Conservation (phyloP, 352 stramenopile genomes). For the Globisporangium solare region DNA sequence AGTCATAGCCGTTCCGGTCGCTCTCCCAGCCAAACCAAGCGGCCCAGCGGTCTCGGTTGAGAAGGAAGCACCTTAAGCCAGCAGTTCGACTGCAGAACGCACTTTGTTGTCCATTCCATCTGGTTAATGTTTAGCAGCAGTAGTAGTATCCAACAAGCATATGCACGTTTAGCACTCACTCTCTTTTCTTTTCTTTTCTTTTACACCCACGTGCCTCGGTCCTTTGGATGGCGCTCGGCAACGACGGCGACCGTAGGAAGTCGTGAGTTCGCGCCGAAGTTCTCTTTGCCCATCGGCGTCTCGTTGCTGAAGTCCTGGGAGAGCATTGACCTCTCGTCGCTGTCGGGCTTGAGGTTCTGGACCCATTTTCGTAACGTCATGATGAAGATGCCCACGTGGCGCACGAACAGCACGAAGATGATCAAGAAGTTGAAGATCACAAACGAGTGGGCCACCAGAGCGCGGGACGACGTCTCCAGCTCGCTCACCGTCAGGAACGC, state of each 20-base stretch:
- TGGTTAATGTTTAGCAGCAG: no score
- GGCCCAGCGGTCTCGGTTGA: no score
- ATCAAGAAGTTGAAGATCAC: conserved; percentile 57
- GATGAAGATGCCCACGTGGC: conserved; percentile 55
- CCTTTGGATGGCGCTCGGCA: conserved; percentile 4
- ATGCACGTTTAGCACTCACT: neutral
- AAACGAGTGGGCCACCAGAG: conserved; percentile 41
- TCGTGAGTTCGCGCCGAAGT: conserved; percentile 1
- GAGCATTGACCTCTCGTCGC: conserved; percentile 6
- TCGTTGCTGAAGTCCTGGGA: conserved; percentile 4
- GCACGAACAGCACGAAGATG: conserved; percentile 50
- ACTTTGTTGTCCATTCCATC: no score
- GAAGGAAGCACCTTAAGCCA: no score
- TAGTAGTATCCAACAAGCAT: no score
- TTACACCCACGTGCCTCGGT: neutral
- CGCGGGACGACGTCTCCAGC: conserved; percentile 28
- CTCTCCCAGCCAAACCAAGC: neutral
- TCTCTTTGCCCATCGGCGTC: neutral
- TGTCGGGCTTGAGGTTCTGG: neutral
- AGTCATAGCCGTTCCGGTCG: neutral
- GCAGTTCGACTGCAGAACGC: no score
- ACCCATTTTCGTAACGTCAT: conserved; percentile 48
- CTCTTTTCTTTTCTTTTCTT: no score
- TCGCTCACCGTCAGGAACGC: conserved; percentile 52
- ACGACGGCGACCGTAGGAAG: neutral